Base-by-base conservation (phyloP, 768 basidiomycete species). In the Boletus reticuloceps region DNA sequence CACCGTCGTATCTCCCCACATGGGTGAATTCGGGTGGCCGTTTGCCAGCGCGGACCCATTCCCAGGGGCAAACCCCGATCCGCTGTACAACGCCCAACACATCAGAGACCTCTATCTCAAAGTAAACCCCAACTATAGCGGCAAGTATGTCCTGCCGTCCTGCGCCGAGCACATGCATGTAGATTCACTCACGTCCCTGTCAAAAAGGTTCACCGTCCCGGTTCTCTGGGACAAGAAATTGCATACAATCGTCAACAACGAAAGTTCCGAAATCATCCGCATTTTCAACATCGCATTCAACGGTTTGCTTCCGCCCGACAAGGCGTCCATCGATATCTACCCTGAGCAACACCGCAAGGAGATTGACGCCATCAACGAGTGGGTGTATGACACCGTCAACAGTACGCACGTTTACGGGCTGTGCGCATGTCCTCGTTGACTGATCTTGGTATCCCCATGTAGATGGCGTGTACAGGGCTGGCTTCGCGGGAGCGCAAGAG, bases 211-310 rank as follows among this genome's bases (percentile, higher is more conserved):
- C 77, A 94, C 93, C 2, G 91, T 94, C 10, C 94, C 94, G 6
- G 73, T 93, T 34, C 77, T 99, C 6, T 99, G 93, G 91, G 97
- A 98, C 74, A 95, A 86, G 76, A 91, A 95, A 70, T 75, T 68
- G 41, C 74, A 86, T 43, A 89, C 88, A 39, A 89, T 98, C 61
- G 97, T 99, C 54, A 98, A 94, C 77, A 98, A 98, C 69, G 96
- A 99, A 68, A 88, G 86, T 60, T 85, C 89, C 3, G 96, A 98
- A 74, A 94, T 98, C 67, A 93, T 98, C 65, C 86, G 96, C 53
- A 89, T 96, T 9, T 82, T 98, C 75, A 98, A 99, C 73, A 79
- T 80, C 8, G 86, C 81, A 2, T 95, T 96, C 76, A 86, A 97
- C 68, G 76, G 85, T 20, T 62, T 88, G 19, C 54, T 97, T 8